These are phyloP conservation scores for Lyophyllum decastes DNA, from an alignment of 768 basidiomycete species.

Conservation along the genomic window DNA sequence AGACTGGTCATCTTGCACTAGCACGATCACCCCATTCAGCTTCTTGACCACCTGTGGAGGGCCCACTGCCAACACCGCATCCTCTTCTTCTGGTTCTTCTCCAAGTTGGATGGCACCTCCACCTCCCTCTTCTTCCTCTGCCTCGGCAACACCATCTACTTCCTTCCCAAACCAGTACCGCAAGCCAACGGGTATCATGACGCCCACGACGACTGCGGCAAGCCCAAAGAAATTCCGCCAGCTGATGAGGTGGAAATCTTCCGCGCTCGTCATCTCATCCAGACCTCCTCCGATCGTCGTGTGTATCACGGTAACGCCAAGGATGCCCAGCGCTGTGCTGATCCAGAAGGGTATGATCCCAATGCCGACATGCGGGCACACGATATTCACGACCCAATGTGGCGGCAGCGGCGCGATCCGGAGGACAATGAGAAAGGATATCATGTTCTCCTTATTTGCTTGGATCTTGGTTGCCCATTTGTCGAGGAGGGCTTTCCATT, in stretches of 20 bases:
- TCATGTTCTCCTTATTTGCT: conserved; percentile 78
- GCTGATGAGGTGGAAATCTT: conserved; percentile 92
- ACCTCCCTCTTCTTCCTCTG: conserved; percentile 29
- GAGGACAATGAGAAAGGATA: conserved; percentile 93
- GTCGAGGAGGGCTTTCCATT: conserved; percentile 82
- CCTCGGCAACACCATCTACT: conserved; percentile 42
- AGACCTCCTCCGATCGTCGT: conserved; percentile 92
- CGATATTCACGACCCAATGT: conserved; percentile 94
- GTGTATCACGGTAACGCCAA: conserved; percentile 92
- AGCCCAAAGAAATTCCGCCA: conserved; percentile 88
- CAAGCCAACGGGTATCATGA: conserved; percentile 90
- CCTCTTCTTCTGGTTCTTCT: conserved; percentile 33
- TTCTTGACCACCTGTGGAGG: conserved; percentile 48
- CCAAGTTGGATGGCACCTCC: conserved; percentile 21
- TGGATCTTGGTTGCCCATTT: conserved; percentile 79
- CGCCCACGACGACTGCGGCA: conserved; percentile 83
- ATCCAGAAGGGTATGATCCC: conserved; percentile 84
- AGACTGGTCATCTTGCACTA: conserved; percentile 36
- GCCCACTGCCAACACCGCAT: conserved; percentile 57
- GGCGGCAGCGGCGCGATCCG: conserved; percentile 94
- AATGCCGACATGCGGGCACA: conserved; percentile 93
- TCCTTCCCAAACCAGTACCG: conserved; percentile 80
- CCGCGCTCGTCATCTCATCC: conserved; percentile 93
- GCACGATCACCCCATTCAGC: conserved; percentile 31
- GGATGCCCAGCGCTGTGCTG: conserved; percentile 86